Evolutionary conservation across 2,329 filamentous ascomycete genomes (phyloP).

Genomic region (Arthroderma sp.): DNA sequence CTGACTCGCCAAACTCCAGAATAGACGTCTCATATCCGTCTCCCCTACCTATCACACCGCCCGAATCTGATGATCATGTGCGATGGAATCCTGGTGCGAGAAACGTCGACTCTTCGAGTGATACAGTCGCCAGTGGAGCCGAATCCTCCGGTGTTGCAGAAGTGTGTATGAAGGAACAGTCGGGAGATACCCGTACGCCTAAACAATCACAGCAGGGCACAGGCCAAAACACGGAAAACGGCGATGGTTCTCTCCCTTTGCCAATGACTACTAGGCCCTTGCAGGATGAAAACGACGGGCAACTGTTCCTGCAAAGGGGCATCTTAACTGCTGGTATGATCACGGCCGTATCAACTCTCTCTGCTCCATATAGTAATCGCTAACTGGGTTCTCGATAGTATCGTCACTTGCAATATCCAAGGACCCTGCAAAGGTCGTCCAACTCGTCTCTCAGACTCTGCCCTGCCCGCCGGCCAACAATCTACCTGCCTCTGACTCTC

Average conservation of each 20-base stretch:
- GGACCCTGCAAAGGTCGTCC: conserved; percentile 33
- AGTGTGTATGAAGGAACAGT: not conserved
- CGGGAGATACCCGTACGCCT: not conserved
- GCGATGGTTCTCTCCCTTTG: not conserved
- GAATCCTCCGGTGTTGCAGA: not conserved
- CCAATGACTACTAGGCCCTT: conserved; percentile 16
- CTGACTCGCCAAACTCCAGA: conserved; percentile 7
- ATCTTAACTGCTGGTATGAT: conserved; percentile 28
- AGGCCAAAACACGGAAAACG: not conserved
- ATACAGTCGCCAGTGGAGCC: not conserved
- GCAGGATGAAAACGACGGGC: conserved; percentile 23
- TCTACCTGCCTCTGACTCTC: conserved; percentile 24
- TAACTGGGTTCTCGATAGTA: conserved; percentile 17
- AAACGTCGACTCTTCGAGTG: conserved; percentile 18
- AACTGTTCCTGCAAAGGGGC: conserved; percentile 29
- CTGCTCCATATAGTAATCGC: not conserved
- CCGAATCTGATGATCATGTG: conserved; percentile 30
- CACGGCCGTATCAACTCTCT: not conserved
- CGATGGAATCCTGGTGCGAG: conserved; percentile 27
- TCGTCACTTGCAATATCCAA: conserved; percentile 31
- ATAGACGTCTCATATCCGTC: conserved; percentile 23
- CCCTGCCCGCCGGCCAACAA: conserved; percentile 38
- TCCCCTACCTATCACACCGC: conserved; percentile 31
- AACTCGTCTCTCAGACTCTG: conserved; percentile 49
- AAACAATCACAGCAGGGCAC: conserved; percentile 1